Base-by-base conservation (phyloP, 768 basidiomycete genomes). In the Boletus insuetus region DNA sequence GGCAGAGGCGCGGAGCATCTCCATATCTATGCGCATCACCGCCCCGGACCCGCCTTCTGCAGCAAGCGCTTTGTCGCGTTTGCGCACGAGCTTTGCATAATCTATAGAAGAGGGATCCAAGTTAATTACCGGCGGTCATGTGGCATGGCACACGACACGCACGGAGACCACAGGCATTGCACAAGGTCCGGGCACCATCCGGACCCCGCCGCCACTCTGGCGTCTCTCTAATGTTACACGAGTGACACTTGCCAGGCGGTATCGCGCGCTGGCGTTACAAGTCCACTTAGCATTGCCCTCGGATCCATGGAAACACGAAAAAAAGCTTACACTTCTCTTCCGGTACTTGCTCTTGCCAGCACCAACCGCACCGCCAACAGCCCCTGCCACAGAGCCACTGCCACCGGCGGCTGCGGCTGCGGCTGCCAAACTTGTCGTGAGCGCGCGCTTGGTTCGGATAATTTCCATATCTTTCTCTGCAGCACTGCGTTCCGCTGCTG, bases 161-260 rank as follows among this genome's bases (percentile, higher is more conserved):
- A 92, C 90, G 90, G 61, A 92, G 73, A 32, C 90, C 90, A 72
- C 90, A 92, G 41, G 90, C 90, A 68, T 91, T 92, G 66, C 90
- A 92, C 63, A 92, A 67, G 9, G 90, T 92, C 64, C 90, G 75
- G 24, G 90, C 89, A 5, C 90, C 90, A 64, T 91, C 90, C 3
- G 90, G 90, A 16, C 90, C 90, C 24, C 89, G 81, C 50, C 90
- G 73, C 90, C 90, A 92, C 69, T 92, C 90, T n/a, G 90, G 90
- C 5, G 90, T 92, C 67, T 92, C 90, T 55, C 86, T 78, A 53
- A 91, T 91, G 72, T 90, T 89, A 68, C 90, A 92, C 32, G 90
- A 91, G 71, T 91, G 88, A 64, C 90, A 92, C 66, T 91, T 90
- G 11, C 89, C 89, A 6, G 90, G 90, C 17, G 90, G 90, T 37